A percentile compares a stretch with the other conserved stretches of the same genome.
These are phyloP conservation scores for Didymella sp. DNA, from an alignment of 2,329 filamentous ascomycete species.

Conservation along the genomic window DNA sequence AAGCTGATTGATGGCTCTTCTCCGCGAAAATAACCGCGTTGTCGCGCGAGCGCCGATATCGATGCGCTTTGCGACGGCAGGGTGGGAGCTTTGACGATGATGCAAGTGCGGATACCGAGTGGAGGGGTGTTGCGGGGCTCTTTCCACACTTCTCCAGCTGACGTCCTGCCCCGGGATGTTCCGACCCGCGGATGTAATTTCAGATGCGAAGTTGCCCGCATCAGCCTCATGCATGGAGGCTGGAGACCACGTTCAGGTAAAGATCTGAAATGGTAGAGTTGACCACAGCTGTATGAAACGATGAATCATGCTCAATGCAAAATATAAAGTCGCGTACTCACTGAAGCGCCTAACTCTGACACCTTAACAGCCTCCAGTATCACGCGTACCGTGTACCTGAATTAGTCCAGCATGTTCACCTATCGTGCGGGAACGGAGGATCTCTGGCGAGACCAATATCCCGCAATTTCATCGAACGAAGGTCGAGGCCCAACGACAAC, in stretches of 20 bases:
- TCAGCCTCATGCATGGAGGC: slow-evolving; percentile 6
- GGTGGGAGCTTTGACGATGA: slow-evolving; percentile 28
- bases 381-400: slow-evolving; percentile 15
- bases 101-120: slow-evolving; percentile 27
- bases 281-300: neutral
- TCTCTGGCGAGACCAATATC: slow-evolving; percentile 17
- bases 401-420: slow-evolving; percentile 7
- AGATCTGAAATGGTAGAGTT: too few species aligned
- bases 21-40: slow-evolving; percentile 11
- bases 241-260: neutral
- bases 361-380: neutral
- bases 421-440: slow-evolving; percentile 16
- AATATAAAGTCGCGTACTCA: fast-evolving
- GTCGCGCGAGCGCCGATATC: slow-evolving; percentile 16
- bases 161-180: slow-evolving; percentile 35
- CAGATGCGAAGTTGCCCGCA: slow-evolving; percentile 1
- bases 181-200: slow-evolving; percentile 37
- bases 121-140: slow-evolving; percentile 28
- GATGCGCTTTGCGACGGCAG: slow-evolving; percentile 39
- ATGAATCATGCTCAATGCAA: neutral
- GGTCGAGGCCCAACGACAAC: slow-evolving; percentile 5
- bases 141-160: slow-evolving; percentile 14
- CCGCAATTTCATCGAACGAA: too few species aligned
- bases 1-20: slow-evolving; percentile 21
- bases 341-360: neutral